Conservation (phyloP, 2,329 filamentous ascomycete genomes). For the Fusarium sp. region DNA sequence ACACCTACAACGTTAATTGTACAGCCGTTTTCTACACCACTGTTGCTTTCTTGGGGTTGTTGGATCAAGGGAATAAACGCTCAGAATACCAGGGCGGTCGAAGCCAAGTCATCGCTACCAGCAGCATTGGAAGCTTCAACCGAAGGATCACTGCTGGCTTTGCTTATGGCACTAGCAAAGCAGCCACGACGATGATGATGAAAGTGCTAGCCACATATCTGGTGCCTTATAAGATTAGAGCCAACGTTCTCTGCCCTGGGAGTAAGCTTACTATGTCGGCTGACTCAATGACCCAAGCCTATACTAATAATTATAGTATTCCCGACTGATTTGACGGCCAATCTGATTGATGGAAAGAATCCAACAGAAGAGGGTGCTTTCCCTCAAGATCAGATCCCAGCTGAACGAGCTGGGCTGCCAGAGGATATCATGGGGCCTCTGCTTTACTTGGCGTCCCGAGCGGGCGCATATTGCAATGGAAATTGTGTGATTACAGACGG, state of each 20-base stretch:
- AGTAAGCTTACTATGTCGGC: neutral
- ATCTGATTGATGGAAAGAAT: neutral
- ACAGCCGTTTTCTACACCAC: neutral
- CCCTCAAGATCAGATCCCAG: neutral
- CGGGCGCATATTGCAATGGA: neutral
- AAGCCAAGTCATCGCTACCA: slow-evolving; percentile 1
- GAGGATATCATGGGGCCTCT: neutral
- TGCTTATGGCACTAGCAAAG: neutral
- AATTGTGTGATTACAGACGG: slow-evolving; percentile 1
- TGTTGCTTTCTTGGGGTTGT: neutral
- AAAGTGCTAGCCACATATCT: neutral
- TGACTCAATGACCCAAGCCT: too few species aligned
- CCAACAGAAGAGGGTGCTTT: neutral
- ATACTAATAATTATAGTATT: neutral
- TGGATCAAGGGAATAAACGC: neutral
- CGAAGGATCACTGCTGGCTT: neutral
- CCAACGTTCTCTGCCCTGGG: neutral
- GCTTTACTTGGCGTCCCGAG: neutral
- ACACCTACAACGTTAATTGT: slow-evolving; percentile 1
- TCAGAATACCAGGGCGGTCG: neutral
- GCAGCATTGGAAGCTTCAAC: slow-evolving; percentile 7
- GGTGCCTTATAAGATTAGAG: neutral
- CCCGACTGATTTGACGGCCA: neutral
- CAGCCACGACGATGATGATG: neutral
- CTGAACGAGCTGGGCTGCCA: neutral